A percentile compares a stretch with the other conserved stretches of the same genome.
These are phyloP conservation scores for Epichloe festucae DNA, from an alignment of 2,329 filamentous ascomycete species.

Conservation along the genomic window DNA sequence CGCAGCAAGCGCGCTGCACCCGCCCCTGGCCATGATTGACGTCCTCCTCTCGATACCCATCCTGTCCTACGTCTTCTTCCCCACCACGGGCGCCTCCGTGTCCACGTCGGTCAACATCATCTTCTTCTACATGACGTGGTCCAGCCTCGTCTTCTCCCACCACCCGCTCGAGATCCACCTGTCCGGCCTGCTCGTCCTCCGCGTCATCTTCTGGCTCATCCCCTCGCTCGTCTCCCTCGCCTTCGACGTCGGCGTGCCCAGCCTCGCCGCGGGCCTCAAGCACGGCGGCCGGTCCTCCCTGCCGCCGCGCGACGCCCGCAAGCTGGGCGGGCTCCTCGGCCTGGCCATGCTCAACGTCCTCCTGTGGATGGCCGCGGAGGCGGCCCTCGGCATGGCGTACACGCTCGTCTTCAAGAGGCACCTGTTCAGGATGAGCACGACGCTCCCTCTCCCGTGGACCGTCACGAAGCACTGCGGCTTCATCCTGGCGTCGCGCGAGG, in stretches of 20 bases:
- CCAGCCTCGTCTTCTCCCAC: conserved; percentile 67
- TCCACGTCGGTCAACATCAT: conserved; percentile 71
- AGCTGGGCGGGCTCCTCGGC: conserved; percentile 22
- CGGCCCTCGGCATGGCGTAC: conserved; percentile 25
- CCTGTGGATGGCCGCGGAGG: conserved; percentile 31
- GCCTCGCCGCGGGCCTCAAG: conserved; percentile 56
- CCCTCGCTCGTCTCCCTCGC: conserved; percentile 61
- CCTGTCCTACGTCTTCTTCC: conserved; percentile 52
- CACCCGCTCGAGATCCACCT: conserved; percentile 63
- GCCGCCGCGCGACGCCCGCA: conserved; percentile 29
- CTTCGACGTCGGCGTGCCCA: conserved; percentile 60
- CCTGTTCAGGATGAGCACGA: conserved; percentile 34
- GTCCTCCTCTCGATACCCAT: conserved; percentile 60
- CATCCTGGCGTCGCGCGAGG: conserved; percentile 35
- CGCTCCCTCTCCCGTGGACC: conserved; percentile 40
- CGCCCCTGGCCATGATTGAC: conserved; percentile 34
- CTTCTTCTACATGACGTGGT: conserved; percentile 88
- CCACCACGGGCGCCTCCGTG: conserved; percentile 48
- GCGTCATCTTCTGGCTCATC: conserved; percentile 56
- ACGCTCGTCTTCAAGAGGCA: conserved; percentile 21
- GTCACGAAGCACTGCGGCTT: conserved; percentile 34
- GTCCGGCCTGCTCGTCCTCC: conserved; percentile 53
- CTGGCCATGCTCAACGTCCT: conserved; percentile 34
- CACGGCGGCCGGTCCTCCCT: conserved; percentile 41
- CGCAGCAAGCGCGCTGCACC: not conserved